Percentiles rank a stretch among this genome's conserved stretches.
These are phyloP conservation scores for Suhomyces bribrorum DNA, from an alignment of 1,139 yeast genomes.

Conservation along the genomic window DNA sequence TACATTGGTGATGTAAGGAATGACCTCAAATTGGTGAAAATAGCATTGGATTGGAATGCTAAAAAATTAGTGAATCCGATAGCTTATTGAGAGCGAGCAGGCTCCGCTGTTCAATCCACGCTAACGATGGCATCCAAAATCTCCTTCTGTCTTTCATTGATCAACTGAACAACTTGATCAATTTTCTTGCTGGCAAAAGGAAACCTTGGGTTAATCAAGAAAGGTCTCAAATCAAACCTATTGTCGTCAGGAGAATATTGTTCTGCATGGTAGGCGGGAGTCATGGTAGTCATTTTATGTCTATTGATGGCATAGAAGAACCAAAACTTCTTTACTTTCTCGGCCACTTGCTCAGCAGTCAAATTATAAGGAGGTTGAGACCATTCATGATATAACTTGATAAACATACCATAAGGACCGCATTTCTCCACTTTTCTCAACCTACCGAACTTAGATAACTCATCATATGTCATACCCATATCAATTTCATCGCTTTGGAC, in stretches of 20 bases:
- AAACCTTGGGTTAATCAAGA: conserved; percentile 86
- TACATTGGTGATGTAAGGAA: no score
- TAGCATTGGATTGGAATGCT: no score
- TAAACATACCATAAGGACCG: conserved; percentile 94
- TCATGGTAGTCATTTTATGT: conserved; percentile 93
- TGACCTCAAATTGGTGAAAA: not conserved
- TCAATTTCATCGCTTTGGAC: conserved; percentile 96
- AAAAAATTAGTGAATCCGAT: not conserved
- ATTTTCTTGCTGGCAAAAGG: conserved; percentile 89
- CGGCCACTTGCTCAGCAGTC: conserved; percentile 83
- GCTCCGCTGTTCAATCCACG: conserved; percentile 12
- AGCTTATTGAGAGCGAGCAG: not conserved
- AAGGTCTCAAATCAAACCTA: conserved; percentile 92
- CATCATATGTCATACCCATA: conserved; percentile 98
- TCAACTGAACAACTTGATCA: conserved; percentile 64
- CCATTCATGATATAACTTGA: conserved; percentile 90
- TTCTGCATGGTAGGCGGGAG: conserved; percentile 97
- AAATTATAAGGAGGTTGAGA: conserved; percentile 64
- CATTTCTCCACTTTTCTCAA: conserved; percentile 89
- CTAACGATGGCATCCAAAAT: conserved; percentile 20
- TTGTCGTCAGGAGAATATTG: conserved; percentile 98
- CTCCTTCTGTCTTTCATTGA: conserved; percentile 41
- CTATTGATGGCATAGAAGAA: conserved; percentile 92
- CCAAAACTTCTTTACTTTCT: conserved; percentile 88
- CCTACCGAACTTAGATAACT: conserved; percentile 86